Conservation (phyloP, 768 basidiomycete species). For the Amanita molliuscula region DNA sequence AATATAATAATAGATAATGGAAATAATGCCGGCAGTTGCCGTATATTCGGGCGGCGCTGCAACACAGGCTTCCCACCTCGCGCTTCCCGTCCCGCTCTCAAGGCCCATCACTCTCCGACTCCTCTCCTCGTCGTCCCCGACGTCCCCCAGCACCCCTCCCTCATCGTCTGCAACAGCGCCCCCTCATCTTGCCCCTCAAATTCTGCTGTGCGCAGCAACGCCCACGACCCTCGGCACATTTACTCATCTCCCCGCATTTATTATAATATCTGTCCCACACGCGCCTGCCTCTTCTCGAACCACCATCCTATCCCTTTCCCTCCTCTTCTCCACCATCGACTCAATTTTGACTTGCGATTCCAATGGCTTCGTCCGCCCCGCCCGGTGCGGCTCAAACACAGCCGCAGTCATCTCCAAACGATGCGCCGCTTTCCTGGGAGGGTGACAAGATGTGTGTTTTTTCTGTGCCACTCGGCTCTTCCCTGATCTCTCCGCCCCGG, state of each 20-base stretch:
- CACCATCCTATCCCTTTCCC: neutral
- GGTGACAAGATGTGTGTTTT: constrained; percentile 70
- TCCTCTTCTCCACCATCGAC: constrained; percentile 7
- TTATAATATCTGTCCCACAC: constrained; percentile 4
- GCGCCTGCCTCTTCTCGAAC: constrained; percentile 5
- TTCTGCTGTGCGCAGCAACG: neutral
- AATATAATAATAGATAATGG: constrained; percentile 10
- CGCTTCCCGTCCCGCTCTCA: constrained; percentile 16
- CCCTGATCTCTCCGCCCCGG: neutral
- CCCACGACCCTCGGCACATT: constrained; percentile 6
- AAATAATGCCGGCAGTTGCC: constrained; percentile 15
- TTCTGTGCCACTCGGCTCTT: constrained; percentile 2
- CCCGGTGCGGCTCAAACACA: constrained; percentile 9
- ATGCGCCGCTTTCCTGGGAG: constrained; percentile 53
- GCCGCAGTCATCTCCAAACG: constrained; percentile 12
- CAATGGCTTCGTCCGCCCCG: constrained; percentile 5
- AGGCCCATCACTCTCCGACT: constrained; percentile 10
- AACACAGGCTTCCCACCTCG: constrained; percentile 18
- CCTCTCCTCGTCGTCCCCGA: constrained; percentile 12
- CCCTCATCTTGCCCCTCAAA: neutral
- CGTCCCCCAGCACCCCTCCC: constrained; percentile 10
- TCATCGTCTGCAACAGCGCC: constrained; percentile 13
- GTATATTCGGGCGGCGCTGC: constrained; percentile 23
- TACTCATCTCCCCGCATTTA: constrained; percentile 6
- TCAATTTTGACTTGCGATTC: neutral